These are phyloP conservation scores for Parafenestella ontariensis DNA, from an alignment of 2,329 filamentous ascomycete genomes.

Conservation along the genomic window DNA sequence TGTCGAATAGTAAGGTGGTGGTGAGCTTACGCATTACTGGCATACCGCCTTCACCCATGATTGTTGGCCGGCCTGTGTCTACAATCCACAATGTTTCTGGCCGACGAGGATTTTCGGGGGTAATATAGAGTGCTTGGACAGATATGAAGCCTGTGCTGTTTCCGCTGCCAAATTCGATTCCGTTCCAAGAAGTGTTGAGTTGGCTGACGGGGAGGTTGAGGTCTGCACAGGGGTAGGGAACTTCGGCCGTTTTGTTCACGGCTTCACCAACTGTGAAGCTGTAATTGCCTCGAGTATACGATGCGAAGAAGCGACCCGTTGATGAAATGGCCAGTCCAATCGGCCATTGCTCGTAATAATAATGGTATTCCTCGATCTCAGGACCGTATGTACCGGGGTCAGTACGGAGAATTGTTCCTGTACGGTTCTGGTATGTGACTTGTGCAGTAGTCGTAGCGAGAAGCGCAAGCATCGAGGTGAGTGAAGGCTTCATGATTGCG, in stretches of 20 bases:
- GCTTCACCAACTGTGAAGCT: slow-evolving; percentile 58
- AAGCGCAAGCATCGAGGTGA: neutral
- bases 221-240: slow-evolving; percentile 53
- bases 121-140: slow-evolving; percentile 61
- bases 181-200: slow-evolving; percentile 52
- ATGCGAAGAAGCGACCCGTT: slow-evolving; percentile 58
- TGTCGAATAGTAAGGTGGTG: neutral
- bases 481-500: neutral
- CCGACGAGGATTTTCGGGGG: slow-evolving; percentile 44
- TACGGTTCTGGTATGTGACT: slow-evolving; percentile 25
- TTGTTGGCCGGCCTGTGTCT: slow-evolving; percentile 55
- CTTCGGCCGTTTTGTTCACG: slow-evolving; percentile 56
- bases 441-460: slow-evolving; percentile 1
- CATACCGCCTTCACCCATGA: slow-evolving; percentile 36
- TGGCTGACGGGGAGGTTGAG: slow-evolving; percentile 56
- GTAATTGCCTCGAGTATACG: slow-evolving; percentile 57
- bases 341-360: slow-evolving; percentile 59
- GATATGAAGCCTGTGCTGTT: slow-evolving; percentile 55
- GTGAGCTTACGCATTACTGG: slow-evolving; percentile 31
- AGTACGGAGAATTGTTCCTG: slow-evolving; percentile 48
- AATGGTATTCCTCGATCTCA: slow-evolving; percentile 54
- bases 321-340: slow-evolving; percentile 59
- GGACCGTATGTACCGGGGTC: slow-evolving; percentile 59
- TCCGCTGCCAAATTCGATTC: slow-evolving; percentile 54
- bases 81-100: slow-evolving; percentile 56